Percentiles rank a stretch among this genome's conserved stretches.
These are phyloP conservation scores for Coemansia nantahalensis DNA, from an alignment of 192 early-diverging fungal genomes.

Conservation along the genomic window DNA sequence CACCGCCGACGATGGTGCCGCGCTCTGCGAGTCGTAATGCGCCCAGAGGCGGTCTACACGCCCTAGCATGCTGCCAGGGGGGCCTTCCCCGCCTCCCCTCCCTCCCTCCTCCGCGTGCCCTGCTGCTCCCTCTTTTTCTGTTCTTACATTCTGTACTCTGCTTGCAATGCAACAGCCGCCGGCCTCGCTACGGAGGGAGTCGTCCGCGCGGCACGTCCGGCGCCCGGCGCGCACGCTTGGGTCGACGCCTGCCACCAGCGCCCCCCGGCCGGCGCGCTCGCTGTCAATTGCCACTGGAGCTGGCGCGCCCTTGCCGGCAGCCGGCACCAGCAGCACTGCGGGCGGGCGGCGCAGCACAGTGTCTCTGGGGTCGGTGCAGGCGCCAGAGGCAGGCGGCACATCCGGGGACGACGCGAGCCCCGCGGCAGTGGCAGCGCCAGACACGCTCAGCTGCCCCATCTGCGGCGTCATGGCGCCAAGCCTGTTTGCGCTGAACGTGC, in stretches of 20 bases:
- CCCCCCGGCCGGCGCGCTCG: conserved; percentile 6
- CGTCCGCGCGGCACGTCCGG: conserved; percentile 24
- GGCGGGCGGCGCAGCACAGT: conserved; percentile 26
- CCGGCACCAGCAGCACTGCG: background rate
- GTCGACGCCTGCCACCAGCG: background rate
- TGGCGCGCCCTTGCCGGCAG: background rate
- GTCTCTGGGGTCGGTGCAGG: conserved; percentile 12
- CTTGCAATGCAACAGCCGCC: conserved; percentile 15
- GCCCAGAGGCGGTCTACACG: too few species aligned
- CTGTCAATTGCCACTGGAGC: conserved; percentile 2
- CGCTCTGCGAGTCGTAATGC: too few species aligned
- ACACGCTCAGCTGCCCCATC: conserved; percentile 38
- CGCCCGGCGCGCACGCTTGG: conserved; percentile 37
- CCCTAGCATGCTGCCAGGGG: too few species aligned
- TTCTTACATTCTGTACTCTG: background rate
- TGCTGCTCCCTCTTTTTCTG: too few species aligned
- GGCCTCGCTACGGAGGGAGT: conserved; percentile 10
- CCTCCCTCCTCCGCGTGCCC: too few species aligned
- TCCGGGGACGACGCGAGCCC: background rate
- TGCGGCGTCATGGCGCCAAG: conserved; percentile 50
- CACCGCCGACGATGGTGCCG: too few species aligned
- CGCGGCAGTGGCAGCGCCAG: background rate
- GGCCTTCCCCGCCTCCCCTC: background rate
- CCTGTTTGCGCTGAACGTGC: conserved; percentile 43
- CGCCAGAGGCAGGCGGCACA: conserved; percentile 3